Base-by-base conservation (phyloP, 768 basidiomycete species). In the Pilatotrama ljubarskyi region DNA sequence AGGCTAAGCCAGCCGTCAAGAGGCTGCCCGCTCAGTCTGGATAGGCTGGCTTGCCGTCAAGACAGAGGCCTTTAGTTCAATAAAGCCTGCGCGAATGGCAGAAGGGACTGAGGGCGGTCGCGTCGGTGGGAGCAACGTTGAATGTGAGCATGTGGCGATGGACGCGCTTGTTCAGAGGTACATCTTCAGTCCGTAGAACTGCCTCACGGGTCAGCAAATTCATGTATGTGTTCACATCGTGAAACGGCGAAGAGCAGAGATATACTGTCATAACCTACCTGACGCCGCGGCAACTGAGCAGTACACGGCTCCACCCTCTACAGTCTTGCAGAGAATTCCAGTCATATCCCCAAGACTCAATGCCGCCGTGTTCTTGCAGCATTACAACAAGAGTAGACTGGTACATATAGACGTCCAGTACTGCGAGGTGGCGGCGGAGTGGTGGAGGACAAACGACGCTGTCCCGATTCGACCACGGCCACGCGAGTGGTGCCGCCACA, bases 401-500 rank as follows among this genome's bases (percentile, higher is more conserved):
- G n/a, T n/a, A n/a, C n/a, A n/a, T n/a, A n/a, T n/a, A n/a, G n/a
- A n/a, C n/a, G n/a, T n/a, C n/a, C n/a, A n/a, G n/a, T n/a, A n/a
- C n/a, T 15, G 38, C 13, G 38, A 40, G 3, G n/a, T 15, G 38
- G n/a, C 38, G 38, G 3, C 5, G n/a, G n/a, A n/a, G 50, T 24
- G 11, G 50, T 24, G 20, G 15, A 37, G 35, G 35, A 37, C 20
- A 51, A 51, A 11, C 8, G 8, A 32, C 26, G 46, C 2, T 22
- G 10, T 20, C 18, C 48, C 29, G 29, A 49, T 49, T 49, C 32
- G 48, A 35, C 18, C n/a, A 18, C 29, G 7, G 38, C 55, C 43
- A 24, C 38, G 24, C 37, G 46, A 13, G 22, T 10, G 24, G 15
- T 25, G 46, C 13, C 42, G 60, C 60, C 54, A 61, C 55, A 56